Evolutionary conservation across 2,329 filamentous ascomycete genomes (phyloP).

Genomic region (Botryosphaeria dothidea): DNA sequence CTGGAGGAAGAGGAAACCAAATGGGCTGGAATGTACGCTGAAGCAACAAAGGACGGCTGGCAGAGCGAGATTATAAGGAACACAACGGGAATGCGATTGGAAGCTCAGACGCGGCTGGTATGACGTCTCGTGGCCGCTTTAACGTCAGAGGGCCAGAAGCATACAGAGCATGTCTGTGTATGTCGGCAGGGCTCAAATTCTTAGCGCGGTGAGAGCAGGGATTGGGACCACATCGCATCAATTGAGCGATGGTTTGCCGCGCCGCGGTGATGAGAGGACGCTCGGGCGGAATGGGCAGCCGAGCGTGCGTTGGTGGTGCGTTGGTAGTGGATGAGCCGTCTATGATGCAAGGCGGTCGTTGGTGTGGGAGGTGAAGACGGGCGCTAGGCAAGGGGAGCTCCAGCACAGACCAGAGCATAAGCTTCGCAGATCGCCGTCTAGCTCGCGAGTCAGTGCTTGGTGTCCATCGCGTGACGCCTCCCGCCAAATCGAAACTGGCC

Average conservation of each 20-base stretch:
- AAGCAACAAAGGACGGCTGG: neutral
- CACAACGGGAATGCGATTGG: neutral
- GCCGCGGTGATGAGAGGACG: neutral
- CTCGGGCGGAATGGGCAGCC: neutral
- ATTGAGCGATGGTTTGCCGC: neutral
- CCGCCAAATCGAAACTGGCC: neutral
- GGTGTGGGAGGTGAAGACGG: neutral
- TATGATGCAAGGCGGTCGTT: slow-evolving; percentile 5
- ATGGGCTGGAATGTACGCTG: neutral
- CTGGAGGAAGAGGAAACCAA: neutral
- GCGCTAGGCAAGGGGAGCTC: neutral
- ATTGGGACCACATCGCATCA: neutral
- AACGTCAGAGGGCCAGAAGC: neutral
- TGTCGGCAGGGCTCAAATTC: neutral
- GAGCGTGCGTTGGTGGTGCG: neutral
- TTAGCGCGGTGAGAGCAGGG: neutral
- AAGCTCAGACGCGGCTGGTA: neutral
- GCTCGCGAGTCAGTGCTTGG: slow-evolving; percentile 3
- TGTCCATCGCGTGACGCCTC: neutral
- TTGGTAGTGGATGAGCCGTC: neutral
- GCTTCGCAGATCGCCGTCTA: slow-evolving; percentile 1
- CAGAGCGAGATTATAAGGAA: neutral
- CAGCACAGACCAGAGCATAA: neutral
- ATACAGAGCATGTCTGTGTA: neutral
- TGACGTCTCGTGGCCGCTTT: slow-evolving; percentile 10